These are phyloP conservation scores for Hypoxylon sp. DNA, from an alignment of 2,329 filamentous ascomycete genomes.

Conservation along the genomic window DNA sequence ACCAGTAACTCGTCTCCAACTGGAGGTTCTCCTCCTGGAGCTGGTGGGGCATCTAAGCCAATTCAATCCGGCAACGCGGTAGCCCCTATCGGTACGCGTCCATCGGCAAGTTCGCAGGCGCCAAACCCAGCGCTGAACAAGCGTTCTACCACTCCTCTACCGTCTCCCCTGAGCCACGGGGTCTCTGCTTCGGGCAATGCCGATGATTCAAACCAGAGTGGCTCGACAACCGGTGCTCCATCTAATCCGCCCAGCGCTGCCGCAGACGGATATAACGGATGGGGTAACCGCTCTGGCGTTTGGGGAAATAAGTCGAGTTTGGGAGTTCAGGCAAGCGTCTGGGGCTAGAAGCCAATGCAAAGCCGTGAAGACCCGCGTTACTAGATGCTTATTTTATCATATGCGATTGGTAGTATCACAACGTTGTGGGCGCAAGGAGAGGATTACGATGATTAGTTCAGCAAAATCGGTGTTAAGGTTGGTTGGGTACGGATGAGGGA, in stretches of 20 bases:
- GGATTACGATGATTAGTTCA: conserved; percentile 35
- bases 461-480: conserved; percentile 53
- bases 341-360: conserved; percentile 72
- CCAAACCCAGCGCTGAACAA: conserved; percentile 76
- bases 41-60: conserved; percentile 70
- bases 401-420: conserved; percentile 7
- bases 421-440: conserved; percentile 5
- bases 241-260: conserved; percentile 68
- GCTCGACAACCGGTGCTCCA: conserved; percentile 61
- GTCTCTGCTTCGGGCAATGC: conserved; percentile 68
- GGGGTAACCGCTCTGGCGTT: conserved; percentile 84
- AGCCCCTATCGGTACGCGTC: conserved; percentile 93
- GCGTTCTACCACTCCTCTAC: conserved; percentile 88
- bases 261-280: conserved; percentile 69
- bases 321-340: conserved; percentile 91
- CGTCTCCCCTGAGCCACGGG: conserved; percentile 86
- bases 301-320: conserved; percentile 88
- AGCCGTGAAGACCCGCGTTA: conserved; percentile 15
- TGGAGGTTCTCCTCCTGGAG: conserved; percentile 81
- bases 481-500: conserved; percentile 49
- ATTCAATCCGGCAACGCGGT: conserved; percentile 73
- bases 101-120: conserved; percentile 68
- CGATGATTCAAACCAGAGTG: conserved; percentile 60
- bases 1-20: conserved; percentile 88
- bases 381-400: conserved; percentile 6